A percentile compares a stretch with the other conserved stretches of the same genome.
phyloP scores from a whole-genome alignment of 2,329 filamentous ascomycete species.

The Paraphoma chrysanthemicola region DNA sequence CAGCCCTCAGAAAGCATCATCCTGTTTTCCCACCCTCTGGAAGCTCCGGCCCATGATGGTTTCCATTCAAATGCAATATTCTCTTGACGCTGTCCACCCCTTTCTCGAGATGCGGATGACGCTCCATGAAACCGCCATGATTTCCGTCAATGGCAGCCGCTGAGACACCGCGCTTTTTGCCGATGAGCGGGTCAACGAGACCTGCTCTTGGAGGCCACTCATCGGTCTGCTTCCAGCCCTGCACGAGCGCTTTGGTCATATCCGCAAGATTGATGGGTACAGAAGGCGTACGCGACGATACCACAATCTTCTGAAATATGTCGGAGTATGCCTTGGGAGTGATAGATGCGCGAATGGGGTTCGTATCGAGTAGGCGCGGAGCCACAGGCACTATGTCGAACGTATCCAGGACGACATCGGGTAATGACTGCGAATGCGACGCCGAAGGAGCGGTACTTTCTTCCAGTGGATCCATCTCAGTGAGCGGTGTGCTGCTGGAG shows the following conservation, averaged over 20 bases:
- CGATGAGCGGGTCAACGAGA: conserved; percentile 55
- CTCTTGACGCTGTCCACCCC: conserved; percentile 55
- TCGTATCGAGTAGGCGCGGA: conserved; percentile 73
- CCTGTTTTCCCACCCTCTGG: conserved; percentile 13
- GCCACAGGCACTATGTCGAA: conserved; percentile 71
- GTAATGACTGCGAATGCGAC: conserved; percentile 10
- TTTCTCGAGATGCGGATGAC: conserved; percentile 51
- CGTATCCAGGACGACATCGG: conserved; percentile 13
- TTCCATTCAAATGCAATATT: conserved; percentile 50
- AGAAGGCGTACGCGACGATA: conserved; percentile 79
- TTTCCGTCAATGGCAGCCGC: conserved; percentile 18
- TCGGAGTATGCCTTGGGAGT: conserved; percentile 75
- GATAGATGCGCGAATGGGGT: conserved; percentile 80
- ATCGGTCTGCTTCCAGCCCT: conserved; percentile 90
- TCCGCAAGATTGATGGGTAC: conserved; percentile 88
- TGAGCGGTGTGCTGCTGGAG: conserved; percentile 1
- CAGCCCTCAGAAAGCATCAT: neutral
- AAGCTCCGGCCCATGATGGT: conserved; percentile 11
- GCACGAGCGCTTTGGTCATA: conserved; percentile 79
- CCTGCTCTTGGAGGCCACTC: conserved; percentile 82
- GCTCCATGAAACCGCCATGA: conserved; percentile 39
- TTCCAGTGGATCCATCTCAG: conserved; percentile 9
- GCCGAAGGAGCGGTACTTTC: conserved; percentile 7
- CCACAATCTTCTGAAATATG: conserved; percentile 88
- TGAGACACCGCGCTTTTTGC: conserved; percentile 41